Conservation (phyloP, 257 asterid genomes). For the Capsicum baccatum region DNA sequence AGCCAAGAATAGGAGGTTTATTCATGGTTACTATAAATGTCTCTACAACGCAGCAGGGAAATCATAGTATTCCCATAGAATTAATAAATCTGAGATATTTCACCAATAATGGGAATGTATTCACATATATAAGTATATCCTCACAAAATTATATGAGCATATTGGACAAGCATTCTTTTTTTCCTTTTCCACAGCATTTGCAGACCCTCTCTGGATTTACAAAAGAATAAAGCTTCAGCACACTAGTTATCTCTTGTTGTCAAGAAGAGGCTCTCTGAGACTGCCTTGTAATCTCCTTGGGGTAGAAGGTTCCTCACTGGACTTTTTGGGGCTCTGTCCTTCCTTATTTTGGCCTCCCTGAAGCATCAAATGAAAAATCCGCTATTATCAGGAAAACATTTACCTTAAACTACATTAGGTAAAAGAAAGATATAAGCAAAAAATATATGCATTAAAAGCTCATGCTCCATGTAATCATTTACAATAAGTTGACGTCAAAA, state of each 20-base stretch:
- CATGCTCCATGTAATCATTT: neutral
- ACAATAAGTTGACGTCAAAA: conserved; percentile 16
- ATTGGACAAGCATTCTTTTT: neutral
- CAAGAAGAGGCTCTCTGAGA: conserved; percentile 48
- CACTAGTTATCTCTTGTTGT: conserved; percentile 38
- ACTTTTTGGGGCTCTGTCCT: conserved; percentile 54
- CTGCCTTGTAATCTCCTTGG: conserved; percentile 40
- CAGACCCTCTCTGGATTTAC: neutral
- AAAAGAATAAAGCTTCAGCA: neutral
- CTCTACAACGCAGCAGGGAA: neutral
- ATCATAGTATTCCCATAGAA: neutral
- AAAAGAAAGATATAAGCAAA: neutral
- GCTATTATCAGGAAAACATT: neutral
- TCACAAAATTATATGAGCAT: conserved; percentile 19
- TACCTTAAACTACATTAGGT: neutral
- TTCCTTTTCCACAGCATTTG: neutral
- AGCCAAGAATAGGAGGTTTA: neutral
- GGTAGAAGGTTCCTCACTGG: conserved; percentile 49
- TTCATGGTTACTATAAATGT: neutral
- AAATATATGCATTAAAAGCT: neutral
- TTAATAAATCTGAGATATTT: neutral
- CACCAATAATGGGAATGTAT: neutral
- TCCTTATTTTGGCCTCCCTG: conserved; percentile 71
- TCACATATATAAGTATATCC: neutral
- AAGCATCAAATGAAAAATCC: conserved; percentile 20